Conservation (phyloP, 2,329 filamentous ascomycete species). For the Knufia petricola region DNA sequence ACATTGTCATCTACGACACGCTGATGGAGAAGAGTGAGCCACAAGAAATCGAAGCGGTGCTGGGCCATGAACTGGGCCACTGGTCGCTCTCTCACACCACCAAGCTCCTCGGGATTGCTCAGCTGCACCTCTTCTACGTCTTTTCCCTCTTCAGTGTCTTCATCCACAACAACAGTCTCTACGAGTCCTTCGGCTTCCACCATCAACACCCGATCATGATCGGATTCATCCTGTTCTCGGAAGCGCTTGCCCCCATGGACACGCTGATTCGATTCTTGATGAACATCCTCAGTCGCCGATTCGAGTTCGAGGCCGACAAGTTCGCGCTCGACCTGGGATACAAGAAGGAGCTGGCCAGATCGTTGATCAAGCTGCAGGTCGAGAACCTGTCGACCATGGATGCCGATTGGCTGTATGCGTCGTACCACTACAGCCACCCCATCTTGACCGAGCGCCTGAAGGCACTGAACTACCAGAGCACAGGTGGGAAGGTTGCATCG, state of each 20-base stretch:
- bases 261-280: constrained; percentile 88
- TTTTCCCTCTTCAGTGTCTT: constrained; percentile 96
- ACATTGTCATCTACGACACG: constrained; percentile 98
- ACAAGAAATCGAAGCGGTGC: constrained; percentile 85
- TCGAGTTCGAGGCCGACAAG: constrained; percentile 88
- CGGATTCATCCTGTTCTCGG: constrained; percentile 94
- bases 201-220: constrained; percentile 83
- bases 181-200: constrained; percentile 81
- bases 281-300: constrained; percentile 89
- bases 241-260: constrained; percentile 90
- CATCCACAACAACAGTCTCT: constrained; percentile 87
- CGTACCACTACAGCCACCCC: constrained; percentile 96
- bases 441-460: constrained; percentile 88
- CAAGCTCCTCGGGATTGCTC: constrained; percentile 74
- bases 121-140: constrained; percentile 92
- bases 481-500: constrained; percentile 46
- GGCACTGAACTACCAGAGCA: constrained; percentile 77
- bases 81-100: constrained; percentile 96
- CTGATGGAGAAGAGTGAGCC: constrained; percentile 89
- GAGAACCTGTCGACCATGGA: constrained; percentile 99
- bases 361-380: constrained; percentile 93
- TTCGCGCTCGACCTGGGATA: constrained; percentile 84
- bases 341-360: constrained; percentile 68
- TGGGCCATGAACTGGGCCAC: constrained; percentile 93
- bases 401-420: constrained; percentile 95